Percentiles rank a stretch among this genome's conserved stretches.
phyloP scores from a whole-genome alignment of 2,329 filamentous ascomycete genomes.

The Trichocomaceae sp. region DNA sequence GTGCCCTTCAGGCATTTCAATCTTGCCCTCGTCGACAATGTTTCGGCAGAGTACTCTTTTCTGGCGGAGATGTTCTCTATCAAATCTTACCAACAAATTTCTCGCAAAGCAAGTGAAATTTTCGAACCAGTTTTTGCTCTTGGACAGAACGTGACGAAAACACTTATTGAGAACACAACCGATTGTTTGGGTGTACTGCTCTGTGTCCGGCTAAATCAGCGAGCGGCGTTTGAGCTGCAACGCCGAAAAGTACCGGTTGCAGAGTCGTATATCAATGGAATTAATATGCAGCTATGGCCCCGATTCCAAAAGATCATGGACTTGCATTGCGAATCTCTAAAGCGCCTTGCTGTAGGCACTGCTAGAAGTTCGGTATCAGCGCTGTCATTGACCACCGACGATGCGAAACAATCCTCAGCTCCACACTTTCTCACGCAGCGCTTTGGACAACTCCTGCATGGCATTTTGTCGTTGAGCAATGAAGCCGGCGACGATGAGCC shows the following conservation, averaged over 20 bases:
- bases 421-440: slow-evolving; percentile 89
- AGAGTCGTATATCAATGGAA: slow-evolving; percentile 88
- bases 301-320: slow-evolving; percentile 93
- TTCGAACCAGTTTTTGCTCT: slow-evolving; percentile 87
- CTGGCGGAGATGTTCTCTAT: slow-evolving; percentile 83
- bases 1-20: slow-evolving; percentile 92
- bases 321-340: slow-evolving; percentile 80
- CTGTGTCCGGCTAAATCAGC: slow-evolving; percentile 89
- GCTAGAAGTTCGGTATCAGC: slow-evolving; percentile 47
- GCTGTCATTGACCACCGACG: slow-evolving; percentile 48
- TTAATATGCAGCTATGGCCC: slow-evolving; percentile 94
- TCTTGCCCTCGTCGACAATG: slow-evolving; percentile 85
- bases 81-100: slow-evolving; percentile 67
- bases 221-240: slow-evolving; percentile 89
- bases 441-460: slow-evolving; percentile 89
- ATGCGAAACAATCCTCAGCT: slow-evolving; percentile 47
- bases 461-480: slow-evolving; percentile 73
- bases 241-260: slow-evolving; percentile 81
- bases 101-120: slow-evolving; percentile 76
- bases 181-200: slow-evolving; percentile 83
- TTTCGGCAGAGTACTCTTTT: slow-evolving; percentile 90
- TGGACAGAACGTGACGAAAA: slow-evolving; percentile 68
- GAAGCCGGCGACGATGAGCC: slow-evolving; percentile 94
- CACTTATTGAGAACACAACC: slow-evolving; percentile 66
- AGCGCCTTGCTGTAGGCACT: slow-evolving; percentile 47